Evolutionary conservation across 192 early-diverging fungal genomes (phyloP).

Genomic region (Pilobolus umbonatus): DNA sequence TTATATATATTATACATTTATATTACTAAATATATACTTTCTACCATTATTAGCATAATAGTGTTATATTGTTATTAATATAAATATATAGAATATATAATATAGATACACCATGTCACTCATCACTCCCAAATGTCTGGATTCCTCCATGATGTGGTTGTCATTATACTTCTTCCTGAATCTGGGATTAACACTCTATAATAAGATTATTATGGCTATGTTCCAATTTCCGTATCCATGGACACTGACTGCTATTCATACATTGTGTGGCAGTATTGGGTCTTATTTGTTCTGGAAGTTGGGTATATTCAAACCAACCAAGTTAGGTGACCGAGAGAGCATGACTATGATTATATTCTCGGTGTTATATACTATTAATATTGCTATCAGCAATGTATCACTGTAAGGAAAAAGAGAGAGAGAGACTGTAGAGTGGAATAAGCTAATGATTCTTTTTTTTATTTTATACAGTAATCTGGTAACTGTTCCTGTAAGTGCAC

Average conservation of each 20-base stretch:
- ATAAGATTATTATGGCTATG: conserved; percentile 75
- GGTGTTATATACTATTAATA: conserved; percentile 84
- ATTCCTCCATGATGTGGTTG: conserved; percentile 48
- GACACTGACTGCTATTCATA: conserved; percentile 84
- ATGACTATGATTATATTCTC: conserved; percentile 74
- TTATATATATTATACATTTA: background rate
- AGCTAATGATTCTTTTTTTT: background rate
- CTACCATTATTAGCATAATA: background rate
- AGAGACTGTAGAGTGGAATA: conserved; percentile 18
- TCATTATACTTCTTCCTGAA: conserved; percentile 69
- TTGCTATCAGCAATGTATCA: conserved; percentile 81
- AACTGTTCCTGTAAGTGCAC: conserved; percentile 32
- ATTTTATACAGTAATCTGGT: conserved; percentile 15
- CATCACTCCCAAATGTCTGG: background rate
- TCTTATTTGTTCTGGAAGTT: conserved; percentile 43
- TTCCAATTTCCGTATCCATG: conserved; percentile 78
- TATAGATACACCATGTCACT: background rate
- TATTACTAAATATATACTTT: background rate
- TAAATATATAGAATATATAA: background rate
- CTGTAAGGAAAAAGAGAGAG: conserved; percentile 48
- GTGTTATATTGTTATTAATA: background rate
- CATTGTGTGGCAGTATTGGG: conserved; percentile 65
- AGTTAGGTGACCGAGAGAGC: conserved; percentile 52
- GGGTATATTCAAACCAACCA: conserved; percentile 49
- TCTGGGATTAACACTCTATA: conserved; percentile 76